Percentiles rank a stretch among this genome's conserved stretches.
Evolutionary conservation across 306 rosid species (phyloP).

Genomic region (Pueraria montana): DNA sequence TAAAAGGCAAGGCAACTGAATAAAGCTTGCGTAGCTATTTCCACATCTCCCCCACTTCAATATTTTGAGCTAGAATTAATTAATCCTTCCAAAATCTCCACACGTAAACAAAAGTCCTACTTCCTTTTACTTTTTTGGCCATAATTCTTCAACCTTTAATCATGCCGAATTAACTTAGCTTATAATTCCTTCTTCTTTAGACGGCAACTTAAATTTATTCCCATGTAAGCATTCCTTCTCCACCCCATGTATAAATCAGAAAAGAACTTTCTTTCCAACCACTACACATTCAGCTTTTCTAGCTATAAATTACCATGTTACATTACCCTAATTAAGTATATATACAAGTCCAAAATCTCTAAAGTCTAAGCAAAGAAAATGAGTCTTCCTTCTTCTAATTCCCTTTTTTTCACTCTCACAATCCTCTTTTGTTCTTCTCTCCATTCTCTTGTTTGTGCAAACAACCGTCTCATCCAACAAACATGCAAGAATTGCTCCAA

Average conservation of each 20-base stretch:
- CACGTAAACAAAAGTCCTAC: not conserved
- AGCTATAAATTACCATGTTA: conserved; percentile 28
- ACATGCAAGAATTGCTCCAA: conserved; percentile 65
- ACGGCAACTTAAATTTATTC: conserved; percentile 1
- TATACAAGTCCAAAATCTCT: not conserved
- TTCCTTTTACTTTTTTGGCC: not conserved
- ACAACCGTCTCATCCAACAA: conserved; percentile 56
- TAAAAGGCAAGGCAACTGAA: conserved; percentile 36
- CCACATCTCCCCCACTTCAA: not conserved
- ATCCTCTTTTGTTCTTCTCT: conserved; percentile 30
- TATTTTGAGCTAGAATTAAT: not conserved
- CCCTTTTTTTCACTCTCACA: conserved; percentile 40
- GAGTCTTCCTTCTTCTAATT: not conserved
- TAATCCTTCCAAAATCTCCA: conserved; percentile 19
- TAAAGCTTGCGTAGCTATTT: not conserved
- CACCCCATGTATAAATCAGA: not conserved
- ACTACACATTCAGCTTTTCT: conserved; percentile 10
- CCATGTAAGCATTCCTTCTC: conserved; percentile 18
- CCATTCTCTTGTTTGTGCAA: conserved; percentile 28
- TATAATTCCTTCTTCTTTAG: conserved; percentile 47
- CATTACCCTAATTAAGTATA: not conserved
- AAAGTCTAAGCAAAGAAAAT: conserved; percentile 27
- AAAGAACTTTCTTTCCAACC: conserved; percentile 21
- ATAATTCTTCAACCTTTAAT: conserved; percentile 41
- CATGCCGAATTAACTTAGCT: conserved; percentile 48